Evolutionary conservation across 2,329 filamentous ascomycete species (phyloP).

Genomic region (Berkeleyomyces basicola): DNA sequence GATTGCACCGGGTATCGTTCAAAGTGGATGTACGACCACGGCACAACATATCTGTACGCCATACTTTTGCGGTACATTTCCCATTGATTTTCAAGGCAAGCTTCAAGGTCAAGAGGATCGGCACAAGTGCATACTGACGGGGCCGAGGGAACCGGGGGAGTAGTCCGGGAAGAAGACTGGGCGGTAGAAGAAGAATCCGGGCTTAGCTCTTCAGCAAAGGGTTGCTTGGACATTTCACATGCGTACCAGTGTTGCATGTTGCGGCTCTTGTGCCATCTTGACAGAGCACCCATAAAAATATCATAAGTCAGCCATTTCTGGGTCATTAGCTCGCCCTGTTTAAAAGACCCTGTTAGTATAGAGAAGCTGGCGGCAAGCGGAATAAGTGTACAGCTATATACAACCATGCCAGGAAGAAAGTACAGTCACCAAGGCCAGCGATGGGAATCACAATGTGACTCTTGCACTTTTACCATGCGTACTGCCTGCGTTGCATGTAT

Average conservation of each 20-base stretch:
- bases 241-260: not conserved
- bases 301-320: not conserved
- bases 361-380: not conserved
- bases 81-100: not conserved
- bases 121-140: not conserved
- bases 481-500: not conserved
- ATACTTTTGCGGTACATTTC: not conserved
- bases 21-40: not conserved
- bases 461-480: not conserved
- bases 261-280: not conserved
- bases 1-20: not conserved
- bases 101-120: not conserved
- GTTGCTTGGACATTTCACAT: not conserved
- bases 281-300: constrained; percentile 2
- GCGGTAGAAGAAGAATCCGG: not conserved
- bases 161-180: not conserved
- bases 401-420: not conserved
- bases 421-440: too few species aligned
- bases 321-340: not conserved
- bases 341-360: not conserved
- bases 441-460: not conserved
- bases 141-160: not conserved
- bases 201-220: not conserved
- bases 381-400: not conserved
- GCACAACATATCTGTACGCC: not conserved